Percentiles rank a stretch among this genome's conserved stretches.
Evolutionary conservation across 352 stramenopile species (phyloP).

Genomic region (Phytophthora sojae): DNA sequence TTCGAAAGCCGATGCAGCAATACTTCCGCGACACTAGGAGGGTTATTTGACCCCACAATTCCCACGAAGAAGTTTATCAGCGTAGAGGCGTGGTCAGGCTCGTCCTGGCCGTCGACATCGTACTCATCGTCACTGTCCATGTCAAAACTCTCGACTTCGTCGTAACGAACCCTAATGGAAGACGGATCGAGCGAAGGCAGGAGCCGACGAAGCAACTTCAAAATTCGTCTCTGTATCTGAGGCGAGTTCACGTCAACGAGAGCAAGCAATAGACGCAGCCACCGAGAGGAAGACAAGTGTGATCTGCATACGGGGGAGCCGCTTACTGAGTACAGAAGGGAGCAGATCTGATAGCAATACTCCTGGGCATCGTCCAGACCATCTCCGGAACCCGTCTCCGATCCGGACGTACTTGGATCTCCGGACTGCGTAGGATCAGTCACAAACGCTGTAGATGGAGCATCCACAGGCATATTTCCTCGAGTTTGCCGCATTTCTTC

Average conservation of each 20-base stretch:
- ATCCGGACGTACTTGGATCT: slow-evolving; percentile 47
- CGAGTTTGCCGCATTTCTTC: slow-evolving; percentile 69
- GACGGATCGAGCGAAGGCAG: slow-evolving; percentile 76
- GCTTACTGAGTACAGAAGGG: slow-evolving; percentile 88
- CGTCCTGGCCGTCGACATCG: slow-evolving; percentile 61
- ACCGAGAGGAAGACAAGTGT: slow-evolving; percentile 85
- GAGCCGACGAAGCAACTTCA: slow-evolving; percentile 85
- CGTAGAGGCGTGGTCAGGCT: slow-evolving; percentile 61
- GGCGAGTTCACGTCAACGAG: slow-evolving; percentile 79
- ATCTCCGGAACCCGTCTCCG: slow-evolving; percentile 44
- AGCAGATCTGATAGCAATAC: slow-evolving; percentile 92
- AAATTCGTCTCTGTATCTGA: slow-evolving; percentile 79
- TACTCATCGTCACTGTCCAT: slow-evolving; percentile 87
- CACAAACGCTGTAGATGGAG: slow-evolving; percentile 33
- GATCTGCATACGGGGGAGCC: slow-evolving; percentile 81
- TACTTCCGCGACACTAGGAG: slow-evolving; percentile 69
- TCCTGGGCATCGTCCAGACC: slow-evolving; percentile 70
- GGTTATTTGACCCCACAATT: slow-evolving; percentile 74
- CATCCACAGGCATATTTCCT: slow-evolving; percentile 20
- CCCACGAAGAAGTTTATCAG: slow-evolving; percentile 84
- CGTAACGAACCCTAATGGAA: slow-evolving; percentile 66
- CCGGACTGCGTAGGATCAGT: slow-evolving; percentile 51
- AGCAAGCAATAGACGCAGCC: slow-evolving; percentile 83
- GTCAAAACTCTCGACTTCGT: slow-evolving; percentile 79
- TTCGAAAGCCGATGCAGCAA: slow-evolving; percentile 50